A percentile compares a stretch with the other conserved stretches of the same genome.
These are phyloP conservation scores for Syzygium aqueum DNA, from an alignment of 345 rosid genomes.

Conservation along the genomic window DNA sequence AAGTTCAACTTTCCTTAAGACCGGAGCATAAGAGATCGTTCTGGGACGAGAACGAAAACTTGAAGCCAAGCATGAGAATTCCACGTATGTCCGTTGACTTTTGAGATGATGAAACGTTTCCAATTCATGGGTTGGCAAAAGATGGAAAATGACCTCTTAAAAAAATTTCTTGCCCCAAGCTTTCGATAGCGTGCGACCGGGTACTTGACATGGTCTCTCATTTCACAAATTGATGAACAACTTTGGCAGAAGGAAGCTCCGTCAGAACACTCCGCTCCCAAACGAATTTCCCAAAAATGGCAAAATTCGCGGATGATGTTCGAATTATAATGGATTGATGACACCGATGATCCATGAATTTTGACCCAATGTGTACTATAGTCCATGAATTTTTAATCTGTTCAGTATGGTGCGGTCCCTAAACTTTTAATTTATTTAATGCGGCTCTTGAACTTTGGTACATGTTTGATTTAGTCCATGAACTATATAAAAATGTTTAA, in stretches of 20 bases:
- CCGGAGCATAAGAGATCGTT: no score
- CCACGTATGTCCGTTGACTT: not conserved
- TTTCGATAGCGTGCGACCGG: not conserved
- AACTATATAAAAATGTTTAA: no score
- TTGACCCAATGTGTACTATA: no score
- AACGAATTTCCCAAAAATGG: not conserved
- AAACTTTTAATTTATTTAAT: no score
- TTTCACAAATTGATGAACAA: not conserved
- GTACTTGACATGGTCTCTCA: not conserved
- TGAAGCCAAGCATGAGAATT: no score
- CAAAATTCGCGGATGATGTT: not conserved
- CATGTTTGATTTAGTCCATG: no score
- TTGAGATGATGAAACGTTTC: not conserved
- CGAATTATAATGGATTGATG: not conserved
- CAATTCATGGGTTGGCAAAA: not conserved
- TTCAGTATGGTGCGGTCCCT: no score
- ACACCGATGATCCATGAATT: no score
- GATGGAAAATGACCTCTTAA: not conserved
- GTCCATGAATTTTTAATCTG: no score
- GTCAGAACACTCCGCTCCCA: not conserved
- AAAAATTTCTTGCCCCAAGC: not conserved
- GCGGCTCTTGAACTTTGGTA: no score
- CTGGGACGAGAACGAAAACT: no score
- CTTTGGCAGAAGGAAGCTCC: not conserved
- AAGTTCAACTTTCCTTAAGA: not conserved